phyloP scores from a whole-genome alignment of 1,139 yeast genomes.

The Suhomyces chickasaworum region DNA sequence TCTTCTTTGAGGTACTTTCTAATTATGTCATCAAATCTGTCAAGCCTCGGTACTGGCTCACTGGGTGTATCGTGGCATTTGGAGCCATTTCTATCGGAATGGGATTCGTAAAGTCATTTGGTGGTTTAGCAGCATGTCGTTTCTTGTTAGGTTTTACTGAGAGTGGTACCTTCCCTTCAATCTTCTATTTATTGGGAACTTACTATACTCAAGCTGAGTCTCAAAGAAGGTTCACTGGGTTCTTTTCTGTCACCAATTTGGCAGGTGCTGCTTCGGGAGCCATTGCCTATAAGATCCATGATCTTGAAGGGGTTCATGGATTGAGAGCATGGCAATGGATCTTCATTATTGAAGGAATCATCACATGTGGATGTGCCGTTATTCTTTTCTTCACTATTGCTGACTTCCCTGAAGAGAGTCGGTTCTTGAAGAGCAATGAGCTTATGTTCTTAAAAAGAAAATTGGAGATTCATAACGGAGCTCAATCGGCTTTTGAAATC shows the following conservation, averaged over 20 bases:
- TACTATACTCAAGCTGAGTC: conserved; percentile 62
- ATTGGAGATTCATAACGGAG: conserved; percentile 54
- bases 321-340: conserved; percentile 71
- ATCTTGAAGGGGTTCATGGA: conserved; percentile 40
- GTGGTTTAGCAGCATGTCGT: conserved; percentile 61
- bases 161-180: conserved; percentile 72
- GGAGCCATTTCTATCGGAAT: conserved; percentile 66
- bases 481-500: conserved; percentile 54
- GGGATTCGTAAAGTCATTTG: conserved; percentile 62
- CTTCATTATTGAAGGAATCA: conserved; percentile 70
- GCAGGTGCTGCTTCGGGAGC: conserved; percentile 48
- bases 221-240: conserved; percentile 66
- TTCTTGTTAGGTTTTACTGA: conserved; percentile 66
- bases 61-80: conserved; percentile 55
- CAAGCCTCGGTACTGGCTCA: conserved; percentile 67
- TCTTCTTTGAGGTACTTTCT: conserved; percentile 66
- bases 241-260: conserved; percentile 52
- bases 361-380: conserved; percentile 62
- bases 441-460: conserved; percentile 52
- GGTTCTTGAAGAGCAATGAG: conserved; percentile 53
- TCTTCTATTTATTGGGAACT: conserved; percentile 64
- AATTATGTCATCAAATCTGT: conserved; percentile 62
- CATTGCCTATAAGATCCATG: conserved; percentile 45
- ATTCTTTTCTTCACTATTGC: conserved; percentile 65
- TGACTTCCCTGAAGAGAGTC: conserved; percentile 59